phyloP scores from a whole-genome alignment of 73 alveolate species.

The Diophrys appendiculata region DNA sequence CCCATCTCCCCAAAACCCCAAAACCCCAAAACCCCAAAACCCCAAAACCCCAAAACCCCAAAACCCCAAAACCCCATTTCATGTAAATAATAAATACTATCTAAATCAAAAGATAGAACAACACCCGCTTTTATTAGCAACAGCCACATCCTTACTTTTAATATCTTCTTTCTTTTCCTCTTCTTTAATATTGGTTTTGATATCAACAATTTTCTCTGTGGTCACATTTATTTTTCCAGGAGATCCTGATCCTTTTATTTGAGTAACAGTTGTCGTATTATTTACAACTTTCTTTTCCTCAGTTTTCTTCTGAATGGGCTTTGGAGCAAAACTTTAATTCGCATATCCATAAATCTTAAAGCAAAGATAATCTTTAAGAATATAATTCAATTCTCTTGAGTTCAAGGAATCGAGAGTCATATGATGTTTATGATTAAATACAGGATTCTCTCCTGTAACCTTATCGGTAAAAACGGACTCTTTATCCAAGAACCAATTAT shows the following conservation, averaged over 20 bases:
- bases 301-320: constrained; percentile 6
- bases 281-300: constrained; percentile 19
- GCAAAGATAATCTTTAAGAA: constrained; percentile 33
- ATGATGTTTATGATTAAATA: constrained; percentile 8
- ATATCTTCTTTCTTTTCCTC: constrained; percentile 9
- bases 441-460: constrained; percentile 31
- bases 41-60: too few species aligned
- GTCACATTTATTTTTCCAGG: neutral
- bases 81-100: too few species aligned
- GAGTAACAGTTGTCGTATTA: constrained; percentile 1
- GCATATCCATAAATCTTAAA: constrained; percentile 59
- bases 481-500: constrained; percentile 30
- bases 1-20: too few species aligned
- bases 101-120: constrained; percentile 39
- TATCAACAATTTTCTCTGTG: neutral
- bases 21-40: too few species aligned
- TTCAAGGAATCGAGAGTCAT: constrained; percentile 48
- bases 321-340: constrained; percentile 6
- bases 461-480: constrained; percentile 16
- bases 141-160: constrained; percentile 15
- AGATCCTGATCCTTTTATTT: neutral
- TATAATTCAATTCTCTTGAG: constrained; percentile 8
- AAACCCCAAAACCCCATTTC: too few species aligned
- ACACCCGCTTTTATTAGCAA: constrained; percentile 44
- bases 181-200: neutral